Base-by-base conservation (phyloP, 768 basidiomycete species). In the Sporobolomyces roseus region DNA sequence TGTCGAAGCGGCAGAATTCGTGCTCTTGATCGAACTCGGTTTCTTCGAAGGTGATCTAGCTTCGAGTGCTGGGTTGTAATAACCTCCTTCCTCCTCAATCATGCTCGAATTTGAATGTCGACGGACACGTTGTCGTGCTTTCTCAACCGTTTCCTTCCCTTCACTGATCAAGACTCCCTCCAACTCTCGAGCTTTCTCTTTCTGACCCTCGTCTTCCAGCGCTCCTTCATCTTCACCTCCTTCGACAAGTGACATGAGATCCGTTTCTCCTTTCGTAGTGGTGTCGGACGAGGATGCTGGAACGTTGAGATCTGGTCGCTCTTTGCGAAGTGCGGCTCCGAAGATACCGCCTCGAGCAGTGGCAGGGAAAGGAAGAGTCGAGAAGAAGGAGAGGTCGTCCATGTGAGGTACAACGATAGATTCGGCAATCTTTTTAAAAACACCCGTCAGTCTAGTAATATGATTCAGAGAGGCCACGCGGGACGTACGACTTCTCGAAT, bases 351-450 rank as follows among this genome's bases (percentile, higher is more conserved):
- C 94, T 43, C 94, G 86, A 65, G 84, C 86, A 58, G 76, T 74
- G 74, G 84, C 87, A 3, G 77, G 74, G 4, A 75, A 54, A 8
- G 58, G 50, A 3, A 72, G 75, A 41, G 88, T 93, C 78, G 96
- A 89, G 77, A 94, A 98, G 83, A 93, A 97, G 17, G 93, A 83
- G 66, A 98, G 89, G 75, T 99, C 96, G 78, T 99, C 96, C 92
- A 97, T 96, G 79, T 96, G 91, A 8, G 96, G 96, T 77, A 93
- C 80, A 25, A 99, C 96, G 25, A 98, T 85, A 0, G 93, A 93
- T 74, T 99, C 94, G 74, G 86, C 84, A 65, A 98, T 90, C 93
- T 98, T n/a, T n/a, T n/a, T n/a, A 75, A 9, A 41, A 41, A 41
- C 38, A 41, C 17, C 9, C 38, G n/a, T n/a, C n/a, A n/a, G n/a